Evolutionary conservation across 78 protist species (phyloP).

Genomic region (Dictyostelium firmibasis): DNA sequence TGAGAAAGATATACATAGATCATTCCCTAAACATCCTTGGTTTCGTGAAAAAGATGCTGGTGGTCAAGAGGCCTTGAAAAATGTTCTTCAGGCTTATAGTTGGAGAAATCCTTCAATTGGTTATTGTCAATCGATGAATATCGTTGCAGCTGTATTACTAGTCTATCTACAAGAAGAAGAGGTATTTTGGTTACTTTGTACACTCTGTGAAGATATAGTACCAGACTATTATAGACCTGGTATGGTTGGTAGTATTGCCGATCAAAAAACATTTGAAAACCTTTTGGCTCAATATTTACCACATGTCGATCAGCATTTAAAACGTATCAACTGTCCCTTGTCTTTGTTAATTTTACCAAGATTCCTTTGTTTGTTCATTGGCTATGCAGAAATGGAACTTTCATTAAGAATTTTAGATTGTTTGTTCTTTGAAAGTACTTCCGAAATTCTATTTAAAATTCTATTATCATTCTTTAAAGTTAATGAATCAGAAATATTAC

Average conservation of each 20-base stretch:
- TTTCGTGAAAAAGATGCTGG: conserved; percentile 26
- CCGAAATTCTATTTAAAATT: conserved; percentile 50
- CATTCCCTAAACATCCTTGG: conserved; percentile 88
- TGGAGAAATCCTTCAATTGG: conserved; percentile 81
- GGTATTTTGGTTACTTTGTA: conserved; percentile 70
- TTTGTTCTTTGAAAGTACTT: conserved; percentile 61
- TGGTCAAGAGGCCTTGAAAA: conserved; percentile 77
- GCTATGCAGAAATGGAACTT: conserved; percentile 49
- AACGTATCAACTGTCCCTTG: conserved; percentile 32
- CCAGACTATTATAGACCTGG: conserved; percentile 73
- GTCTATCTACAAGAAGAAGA: conserved; percentile 55
- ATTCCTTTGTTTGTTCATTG: conserved; percentile 69
- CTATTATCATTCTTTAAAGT: conserved; percentile 42
- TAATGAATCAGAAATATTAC: conserved; percentile 1
- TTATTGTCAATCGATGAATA: conserved; percentile 84
- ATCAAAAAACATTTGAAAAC: conserved; percentile 66
- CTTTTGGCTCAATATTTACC: conserved; percentile 5
- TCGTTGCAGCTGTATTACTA: conserved; percentile 56
- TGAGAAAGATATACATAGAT: conserved; percentile 59
- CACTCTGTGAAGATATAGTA: conserved; percentile 64
- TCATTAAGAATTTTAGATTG: conserved; percentile 64
- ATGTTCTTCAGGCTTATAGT: conserved; percentile 69
- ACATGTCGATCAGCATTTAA: conserved; percentile 21
- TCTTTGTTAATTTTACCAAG: conserved; percentile 71
- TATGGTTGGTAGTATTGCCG: conserved; percentile 82